phyloP scores from a whole-genome alignment of 176 grass and related monocot species.

The Oryza punctata region DNA sequence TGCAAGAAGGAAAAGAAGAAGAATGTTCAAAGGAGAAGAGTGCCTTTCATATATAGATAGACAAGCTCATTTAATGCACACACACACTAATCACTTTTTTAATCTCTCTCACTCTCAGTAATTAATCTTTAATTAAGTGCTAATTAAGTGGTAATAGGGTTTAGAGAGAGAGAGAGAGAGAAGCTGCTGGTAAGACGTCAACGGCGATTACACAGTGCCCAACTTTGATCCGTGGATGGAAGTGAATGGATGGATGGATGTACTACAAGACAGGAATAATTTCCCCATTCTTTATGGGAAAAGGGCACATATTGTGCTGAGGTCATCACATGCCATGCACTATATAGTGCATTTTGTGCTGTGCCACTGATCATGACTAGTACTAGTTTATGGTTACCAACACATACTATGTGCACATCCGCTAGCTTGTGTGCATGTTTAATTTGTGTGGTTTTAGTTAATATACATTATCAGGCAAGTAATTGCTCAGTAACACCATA shows the following conservation, averaged over 20 bases:
- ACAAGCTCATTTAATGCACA: slow-evolving; percentile 18
- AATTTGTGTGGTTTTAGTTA: no score
- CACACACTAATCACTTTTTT: slow-evolving; percentile 15
- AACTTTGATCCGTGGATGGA: slow-evolving; percentile 40
- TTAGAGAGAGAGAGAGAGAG: background rate
- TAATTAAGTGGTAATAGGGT: background rate
- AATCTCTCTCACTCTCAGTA: background rate
- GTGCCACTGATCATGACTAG: slow-evolving; percentile 9
- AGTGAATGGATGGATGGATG: slow-evolving; percentile 32
- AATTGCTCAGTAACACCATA: no score
- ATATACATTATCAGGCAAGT: no score
- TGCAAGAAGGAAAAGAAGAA: background rate
- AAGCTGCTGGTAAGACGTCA: slow-evolving; percentile 58
- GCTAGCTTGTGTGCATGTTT: background rate
- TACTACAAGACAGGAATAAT: slow-evolving; percentile 19
- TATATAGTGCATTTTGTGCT: background rate
- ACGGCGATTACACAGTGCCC: slow-evolving; percentile 23
- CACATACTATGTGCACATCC: no score
- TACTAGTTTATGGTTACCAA: slow-evolving; percentile 19
- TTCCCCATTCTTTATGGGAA: slow-evolving; percentile 20
- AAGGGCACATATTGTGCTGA: slow-evolving; percentile 20
- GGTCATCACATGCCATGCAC: slow-evolving; percentile 38
- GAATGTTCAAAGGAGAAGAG: slow-evolving; percentile 38
- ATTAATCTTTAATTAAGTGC: background rate
- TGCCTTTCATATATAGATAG: slow-evolving; percentile 49